These are phyloP conservation scores for Epichloe scottii DNA, from an alignment of 2,329 filamentous ascomycete species.

Conservation along the genomic window DNA sequence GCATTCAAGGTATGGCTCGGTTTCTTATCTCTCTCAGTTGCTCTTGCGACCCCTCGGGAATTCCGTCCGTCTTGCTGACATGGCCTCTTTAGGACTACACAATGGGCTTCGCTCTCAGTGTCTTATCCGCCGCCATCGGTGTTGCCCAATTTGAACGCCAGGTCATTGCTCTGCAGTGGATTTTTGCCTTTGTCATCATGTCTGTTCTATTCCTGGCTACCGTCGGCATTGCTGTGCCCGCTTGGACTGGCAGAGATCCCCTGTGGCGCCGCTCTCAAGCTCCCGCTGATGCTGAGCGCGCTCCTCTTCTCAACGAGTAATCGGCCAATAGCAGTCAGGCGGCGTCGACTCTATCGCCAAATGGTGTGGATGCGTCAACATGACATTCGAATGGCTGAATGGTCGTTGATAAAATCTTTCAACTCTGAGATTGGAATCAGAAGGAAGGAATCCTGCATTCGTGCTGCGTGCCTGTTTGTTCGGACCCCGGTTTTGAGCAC, in stretches of 20 bases:
- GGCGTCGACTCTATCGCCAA: background rate
- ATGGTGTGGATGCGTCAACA: background rate
- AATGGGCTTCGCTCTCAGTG: constrained; percentile 66
- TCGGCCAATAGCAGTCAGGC: background rate
- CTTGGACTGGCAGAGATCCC: constrained; percentile 45
- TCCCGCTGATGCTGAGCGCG: constrained; percentile 42
- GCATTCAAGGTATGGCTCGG: constrained; percentile 48
- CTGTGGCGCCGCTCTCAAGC: constrained; percentile 32
- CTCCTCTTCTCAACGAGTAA: constrained; percentile 44
- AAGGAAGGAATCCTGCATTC: background rate
- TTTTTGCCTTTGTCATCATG: constrained; percentile 81
- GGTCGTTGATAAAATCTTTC: background rate
- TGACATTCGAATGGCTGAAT: background rate
- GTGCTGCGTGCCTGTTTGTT: background rate
- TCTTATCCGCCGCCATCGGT: constrained; percentile 62
- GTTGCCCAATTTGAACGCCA: constrained; percentile 65
- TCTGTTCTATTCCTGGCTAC: constrained; percentile 59
- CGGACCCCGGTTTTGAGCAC: background rate
- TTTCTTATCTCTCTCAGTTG: background rate
- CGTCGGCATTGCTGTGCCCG: constrained; percentile 50
- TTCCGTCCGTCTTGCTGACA: background rate
- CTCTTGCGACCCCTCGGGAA: background rate
- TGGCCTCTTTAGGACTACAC: constrained; percentile 46
- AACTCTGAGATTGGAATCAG: background rate
- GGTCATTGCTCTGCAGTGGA: constrained; percentile 75